Conservation (phyloP, 495 filamentous ascomycete species). For the Xylaria longipes region DNA sequence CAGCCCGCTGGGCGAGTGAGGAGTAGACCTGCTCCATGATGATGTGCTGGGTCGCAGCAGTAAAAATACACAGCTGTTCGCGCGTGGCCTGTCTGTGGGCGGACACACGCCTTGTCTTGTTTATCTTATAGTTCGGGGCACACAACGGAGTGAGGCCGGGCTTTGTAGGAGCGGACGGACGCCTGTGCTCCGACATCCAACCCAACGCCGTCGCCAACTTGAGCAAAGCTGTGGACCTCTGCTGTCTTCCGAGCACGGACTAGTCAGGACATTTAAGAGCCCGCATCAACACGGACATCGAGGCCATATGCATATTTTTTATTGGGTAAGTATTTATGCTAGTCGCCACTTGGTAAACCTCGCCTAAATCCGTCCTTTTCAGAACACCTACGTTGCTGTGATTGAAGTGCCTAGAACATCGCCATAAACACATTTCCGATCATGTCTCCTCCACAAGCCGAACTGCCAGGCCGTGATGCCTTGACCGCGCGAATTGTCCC, state of each 20-base stretch:
- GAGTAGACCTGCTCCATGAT: constrained; percentile 34
- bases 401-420: not conserved
- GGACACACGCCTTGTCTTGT: not conserved
- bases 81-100: not conserved
- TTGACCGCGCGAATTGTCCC: constrained; percentile 48
- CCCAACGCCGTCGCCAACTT: not conserved
- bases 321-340: not conserved
- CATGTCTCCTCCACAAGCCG: constrained; percentile 6
- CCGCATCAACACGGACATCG: not conserved
- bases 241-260: not conserved
- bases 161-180: not conserved
- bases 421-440: not conserved
- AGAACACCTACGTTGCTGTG: not conserved
- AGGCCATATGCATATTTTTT: not conserved
- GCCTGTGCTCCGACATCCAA: constrained; percentile 1
- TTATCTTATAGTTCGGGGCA: not conserved
- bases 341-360: not conserved
- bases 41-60: not conserved
- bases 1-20: constrained; percentile 27
- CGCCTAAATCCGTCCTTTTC: not conserved
- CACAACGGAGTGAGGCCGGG: not conserved
- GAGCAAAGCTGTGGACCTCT: not conserved
- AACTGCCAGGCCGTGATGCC: constrained; percentile 28
- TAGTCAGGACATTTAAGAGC: not conserved
- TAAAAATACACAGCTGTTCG: not conserved